Evolutionary conservation across 352 stramenopile genomes (phyloP), one percentile per base, ranked within the genome.

Genomic region (Phytopythium mirpurense): DNA sequence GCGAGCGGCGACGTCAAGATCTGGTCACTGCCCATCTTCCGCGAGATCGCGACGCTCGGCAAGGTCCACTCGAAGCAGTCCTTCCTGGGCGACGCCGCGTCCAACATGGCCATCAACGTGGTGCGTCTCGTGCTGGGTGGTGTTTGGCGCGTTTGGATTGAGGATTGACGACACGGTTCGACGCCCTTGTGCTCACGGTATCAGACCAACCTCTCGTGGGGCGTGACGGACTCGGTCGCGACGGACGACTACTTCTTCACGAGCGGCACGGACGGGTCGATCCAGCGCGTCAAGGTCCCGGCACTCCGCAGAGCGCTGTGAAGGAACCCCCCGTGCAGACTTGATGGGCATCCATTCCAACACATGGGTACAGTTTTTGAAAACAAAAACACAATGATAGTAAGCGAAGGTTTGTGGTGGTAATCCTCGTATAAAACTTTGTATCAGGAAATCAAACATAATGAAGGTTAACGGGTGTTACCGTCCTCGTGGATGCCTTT

Each of bases 1-100:
- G 79, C 85, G 24, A 82, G 78, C 19, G 85, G 85, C 6, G 85
- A 93, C 49, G 69, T 95, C 42, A 95, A 95, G 69, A 92, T 95
- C 47, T 95, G 84, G 84, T 89, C 84, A 15, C 58, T 95, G 24
- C 83, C 84, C 12, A 83, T 93, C 40, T 95, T 95, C 57, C 74
- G 84, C 18, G 83, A 95, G 54, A 59, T 93, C n/a, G 72, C 74
- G 14, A 70, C 75, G 42, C 60, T 89, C 19, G 73, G 56, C 51
- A 95, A 91, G 59, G 69, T 92, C 24, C 78, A 92, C 58, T 67
- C 81, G 21, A 92, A 90, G 59, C 75, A 82, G 51, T 90, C 80
- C 19, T 90, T 93, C 56, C 63, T 93, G 4, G 76, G 82, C 19
- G 82, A 93, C 51, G 78, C 82, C 12, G 82, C 83, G 2, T 93